Conservation (phyloP, 495 filamentous ascomycete species). For the Astrothelium subdiscretum region DNA sequence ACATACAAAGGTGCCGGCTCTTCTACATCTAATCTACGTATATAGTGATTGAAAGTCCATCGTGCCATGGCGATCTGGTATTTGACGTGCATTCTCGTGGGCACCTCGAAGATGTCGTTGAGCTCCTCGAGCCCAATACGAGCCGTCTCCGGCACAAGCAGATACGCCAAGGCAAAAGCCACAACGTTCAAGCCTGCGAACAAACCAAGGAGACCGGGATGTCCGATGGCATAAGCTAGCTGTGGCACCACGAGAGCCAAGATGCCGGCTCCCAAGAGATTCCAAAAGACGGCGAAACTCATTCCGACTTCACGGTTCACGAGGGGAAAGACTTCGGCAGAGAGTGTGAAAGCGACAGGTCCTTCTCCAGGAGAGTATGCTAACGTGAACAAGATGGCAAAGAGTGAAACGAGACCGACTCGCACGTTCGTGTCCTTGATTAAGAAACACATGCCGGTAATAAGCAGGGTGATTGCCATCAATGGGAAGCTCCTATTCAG, state of each 20-base stretch:
- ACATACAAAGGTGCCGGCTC: neutral
- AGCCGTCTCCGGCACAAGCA: constrained; percentile 16
- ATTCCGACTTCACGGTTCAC: constrained; percentile 26
- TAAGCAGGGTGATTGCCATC: constrained; percentile 17
- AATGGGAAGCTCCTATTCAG: constrained; percentile 21
- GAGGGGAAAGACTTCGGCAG: constrained; percentile 66
- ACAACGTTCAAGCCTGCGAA: constrained; percentile 16
- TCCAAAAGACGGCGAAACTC: constrained; percentile 20
- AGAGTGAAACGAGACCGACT: constrained; percentile 41
- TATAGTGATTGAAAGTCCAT: neutral
- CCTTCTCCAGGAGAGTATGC: constrained; percentile 74
- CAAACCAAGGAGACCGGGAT: constrained; percentile 12
- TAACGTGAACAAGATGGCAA: constrained; percentile 59
- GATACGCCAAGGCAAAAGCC: constrained; percentile 14
- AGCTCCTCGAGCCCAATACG: constrained; percentile 56
- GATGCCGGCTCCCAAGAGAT: constrained; percentile 17
- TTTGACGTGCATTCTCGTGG: constrained; percentile 25
- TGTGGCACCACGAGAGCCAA: constrained; percentile 16
- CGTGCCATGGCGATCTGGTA: constrained; percentile 21
- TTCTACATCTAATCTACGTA: neutral
- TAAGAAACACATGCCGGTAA: constrained; percentile 15
- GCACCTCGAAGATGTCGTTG: constrained; percentile 56
- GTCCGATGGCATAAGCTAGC: constrained; percentile 10
- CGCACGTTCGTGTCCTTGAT: constrained; percentile 8
- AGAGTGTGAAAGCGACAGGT: constrained; percentile 73